Percentiles rank a stretch among this genome's conserved stretches.
Conservation (phyloP, 352 stramenopile species). For the Pythium rishiriense region DNA sequence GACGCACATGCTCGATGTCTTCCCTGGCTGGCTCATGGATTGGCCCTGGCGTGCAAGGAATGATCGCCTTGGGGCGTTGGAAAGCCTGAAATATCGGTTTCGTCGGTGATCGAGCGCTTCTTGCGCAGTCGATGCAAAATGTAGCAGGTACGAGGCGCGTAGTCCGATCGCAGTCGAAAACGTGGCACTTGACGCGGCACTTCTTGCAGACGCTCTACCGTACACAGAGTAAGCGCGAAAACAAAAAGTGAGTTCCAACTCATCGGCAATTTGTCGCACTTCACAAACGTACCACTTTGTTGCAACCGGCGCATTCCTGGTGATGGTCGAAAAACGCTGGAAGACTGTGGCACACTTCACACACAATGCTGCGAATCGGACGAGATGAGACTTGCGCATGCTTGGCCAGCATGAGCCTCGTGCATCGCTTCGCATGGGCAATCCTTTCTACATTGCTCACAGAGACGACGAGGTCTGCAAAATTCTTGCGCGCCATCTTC, state of each 20-base stretch:
- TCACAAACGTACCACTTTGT: slow-evolving; percentile 14
- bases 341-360: slow-evolving; percentile 13
- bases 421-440: slow-evolving; percentile 16
- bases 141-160: not conserved
- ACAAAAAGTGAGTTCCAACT: not conserved
- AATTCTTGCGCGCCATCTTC: slow-evolving; percentile 15
- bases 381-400: not conserved
- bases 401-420: slow-evolving; percentile 1
- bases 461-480: slow-evolving; percentile 24
- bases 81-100: too few species aligned
- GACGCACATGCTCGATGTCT: not conserved
- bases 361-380: slow-evolving; percentile 6
- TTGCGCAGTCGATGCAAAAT: slow-evolving; percentile 19
- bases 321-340: slow-evolving; percentile 24
- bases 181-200: slow-evolving; percentile 13
- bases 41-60: too few species aligned
- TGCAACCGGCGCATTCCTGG: slow-evolving; percentile 22
- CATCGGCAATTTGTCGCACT: not conserved
- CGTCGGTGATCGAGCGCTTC: not conserved
- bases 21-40: not conserved
- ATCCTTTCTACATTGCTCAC: slow-evolving; percentile 2
- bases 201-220: slow-evolving; percentile 25
- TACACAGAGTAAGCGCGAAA: not conserved
- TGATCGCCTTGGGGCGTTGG: too few species aligned
- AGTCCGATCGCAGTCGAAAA: slow-evolving; percentile 2